These are phyloP conservation scores for Acer negundo DNA, from an alignment of 345 rosid genomes.

Conservation along the genomic window DNA sequence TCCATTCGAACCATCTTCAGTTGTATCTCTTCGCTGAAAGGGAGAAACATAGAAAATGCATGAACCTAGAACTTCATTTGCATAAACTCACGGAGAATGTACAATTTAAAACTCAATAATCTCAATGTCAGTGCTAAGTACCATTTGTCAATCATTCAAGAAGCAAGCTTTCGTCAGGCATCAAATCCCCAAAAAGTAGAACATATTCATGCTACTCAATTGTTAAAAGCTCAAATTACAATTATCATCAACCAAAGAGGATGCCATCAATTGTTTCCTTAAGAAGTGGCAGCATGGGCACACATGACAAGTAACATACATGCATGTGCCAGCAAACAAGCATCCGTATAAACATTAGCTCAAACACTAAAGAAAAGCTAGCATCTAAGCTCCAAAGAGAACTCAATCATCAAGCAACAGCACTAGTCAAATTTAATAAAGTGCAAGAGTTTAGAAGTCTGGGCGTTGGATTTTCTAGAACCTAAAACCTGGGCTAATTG, in stretches of 20 bases:
- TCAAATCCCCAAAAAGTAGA: not conserved
- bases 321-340: not conserved
- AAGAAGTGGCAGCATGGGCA: not conserved
- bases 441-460: not conserved
- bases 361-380: not conserved
- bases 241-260: not conserved
- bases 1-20: no score
- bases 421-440: not conserved
- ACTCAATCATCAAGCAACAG: not conserved
- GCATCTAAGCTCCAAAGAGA: not conserved
- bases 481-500: not conserved
- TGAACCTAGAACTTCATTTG: slow-evolving; percentile 2
- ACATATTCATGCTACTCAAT: not conserved
- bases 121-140: not conserved
- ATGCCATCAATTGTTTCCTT: not conserved
- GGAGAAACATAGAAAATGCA: slow-evolving; percentile 2
- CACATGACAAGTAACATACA: not conserved
- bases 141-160: not conserved
- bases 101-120: not conserved
- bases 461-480: not conserved
- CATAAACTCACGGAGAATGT: not conserved
- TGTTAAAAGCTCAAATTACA: not conserved
- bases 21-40: slow-evolving; percentile 33
- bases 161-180: not conserved
- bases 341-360: not conserved